Conservation (phyloP, 306 rosid genomes). For the Senna siamea region DNA sequence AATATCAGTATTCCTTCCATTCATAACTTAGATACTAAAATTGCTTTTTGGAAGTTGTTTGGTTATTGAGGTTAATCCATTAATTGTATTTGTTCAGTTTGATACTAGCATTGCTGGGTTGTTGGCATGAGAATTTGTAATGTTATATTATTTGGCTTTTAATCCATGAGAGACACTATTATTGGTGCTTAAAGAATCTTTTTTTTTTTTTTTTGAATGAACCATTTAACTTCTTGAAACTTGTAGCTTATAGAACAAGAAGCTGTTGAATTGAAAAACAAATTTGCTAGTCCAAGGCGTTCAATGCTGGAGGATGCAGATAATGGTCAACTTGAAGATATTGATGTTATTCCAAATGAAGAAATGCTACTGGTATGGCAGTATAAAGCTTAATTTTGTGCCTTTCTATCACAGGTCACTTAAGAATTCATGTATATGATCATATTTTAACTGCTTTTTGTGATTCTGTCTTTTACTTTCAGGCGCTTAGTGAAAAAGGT, state of each 20-base stretch:
- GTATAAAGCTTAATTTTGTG: constrained; percentile 15
- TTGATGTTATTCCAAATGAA: constrained; percentile 95
- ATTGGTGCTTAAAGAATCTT: background rate
- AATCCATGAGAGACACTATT: constrained; percentile 1
- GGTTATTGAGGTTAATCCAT: background rate
- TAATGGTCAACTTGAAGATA: constrained; percentile 92
- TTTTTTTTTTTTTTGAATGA: constrained; percentile 5
- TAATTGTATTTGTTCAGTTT: constrained; percentile 9
- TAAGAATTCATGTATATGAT: background rate
- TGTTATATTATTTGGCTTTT: constrained; percentile 3
- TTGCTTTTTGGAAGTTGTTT: constrained; percentile 7
- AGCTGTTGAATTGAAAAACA: constrained; percentile 85
- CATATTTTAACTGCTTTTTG: background rate
- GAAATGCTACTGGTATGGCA: constrained; percentile 83
- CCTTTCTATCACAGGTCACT: background rate
- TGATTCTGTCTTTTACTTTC: constrained; percentile 39
- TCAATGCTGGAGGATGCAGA: constrained; percentile 83
- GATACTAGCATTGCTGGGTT: background rate
- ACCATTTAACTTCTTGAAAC: constrained; percentile 26
- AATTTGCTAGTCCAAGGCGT: constrained; percentile 80
- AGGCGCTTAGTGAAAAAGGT: constrained; percentile 96
- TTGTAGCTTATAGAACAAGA: constrained; percentile 80
- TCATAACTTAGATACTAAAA: background rate
- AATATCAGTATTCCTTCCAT: background rate
- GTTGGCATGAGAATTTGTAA: constrained; percentile 12